Conservation (phyloP, 257 asterid genomes). For the Solanum arcanum region DNA sequence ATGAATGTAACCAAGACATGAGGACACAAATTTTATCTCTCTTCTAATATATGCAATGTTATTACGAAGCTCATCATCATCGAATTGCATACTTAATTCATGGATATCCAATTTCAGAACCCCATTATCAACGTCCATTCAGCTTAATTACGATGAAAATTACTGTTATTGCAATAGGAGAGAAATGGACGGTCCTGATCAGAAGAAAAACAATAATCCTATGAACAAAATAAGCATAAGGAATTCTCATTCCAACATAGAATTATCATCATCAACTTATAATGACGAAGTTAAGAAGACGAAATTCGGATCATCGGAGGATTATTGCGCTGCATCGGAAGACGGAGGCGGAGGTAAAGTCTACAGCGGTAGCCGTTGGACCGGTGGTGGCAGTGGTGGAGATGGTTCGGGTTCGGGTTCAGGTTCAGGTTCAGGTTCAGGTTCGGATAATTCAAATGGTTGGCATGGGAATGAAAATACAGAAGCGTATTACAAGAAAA, state of each 20-base stretch:
- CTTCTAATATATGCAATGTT: background rate
- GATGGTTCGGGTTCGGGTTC: slow-evolving; percentile 29
- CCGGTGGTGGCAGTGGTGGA: slow-evolving; percentile 11
- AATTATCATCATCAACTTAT: background rate
- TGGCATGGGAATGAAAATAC: slow-evolving; percentile 46
- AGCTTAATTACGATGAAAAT: background rate
- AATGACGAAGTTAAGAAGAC: background rate
- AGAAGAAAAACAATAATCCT: background rate
- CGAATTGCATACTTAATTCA: background rate
- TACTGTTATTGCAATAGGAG: background rate
- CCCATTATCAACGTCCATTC: background rate
- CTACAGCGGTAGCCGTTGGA: background rate
- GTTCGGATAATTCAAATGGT: slow-evolving; percentile 30
- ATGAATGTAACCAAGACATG: background rate
- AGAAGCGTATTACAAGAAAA: slow-evolving; percentile 53
- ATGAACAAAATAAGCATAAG: background rate
- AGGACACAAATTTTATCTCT: background rate
- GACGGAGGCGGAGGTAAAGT: slow-evolving; percentile 19
- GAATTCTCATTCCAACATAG: background rate
- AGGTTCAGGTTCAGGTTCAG: slow-evolving; percentile 11
- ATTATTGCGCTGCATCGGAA: background rate
- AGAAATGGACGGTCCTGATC: background rate
- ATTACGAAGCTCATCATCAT: background rate
- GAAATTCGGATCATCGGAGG: background rate
- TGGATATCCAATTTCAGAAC: background rate